Percentiles rank a stretch among this genome's conserved stretches.
phyloP scores from a whole-genome alignment of 192 early-diverging fungal genomes.

The Podila epigama region DNA sequence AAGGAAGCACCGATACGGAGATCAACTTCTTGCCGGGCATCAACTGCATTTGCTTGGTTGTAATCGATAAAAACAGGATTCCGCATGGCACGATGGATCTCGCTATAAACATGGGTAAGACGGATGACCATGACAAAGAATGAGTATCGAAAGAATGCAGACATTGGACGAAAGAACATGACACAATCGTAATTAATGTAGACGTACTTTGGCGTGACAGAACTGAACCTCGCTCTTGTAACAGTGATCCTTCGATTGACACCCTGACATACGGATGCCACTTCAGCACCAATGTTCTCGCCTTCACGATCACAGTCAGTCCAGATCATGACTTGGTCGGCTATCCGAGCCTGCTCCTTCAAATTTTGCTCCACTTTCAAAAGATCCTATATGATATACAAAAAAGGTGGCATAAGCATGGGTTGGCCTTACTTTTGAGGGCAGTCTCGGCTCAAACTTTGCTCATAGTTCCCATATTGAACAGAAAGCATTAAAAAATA shows the following conservation, averaged over 20 bases:
- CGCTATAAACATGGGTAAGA: constrained; percentile 50
- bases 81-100: constrained; percentile 80
- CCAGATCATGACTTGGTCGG: constrained; percentile 90
- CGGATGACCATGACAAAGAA: neutral
- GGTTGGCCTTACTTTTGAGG: no score
- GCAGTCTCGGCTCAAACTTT: no score
- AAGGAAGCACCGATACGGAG: constrained; percentile 90
- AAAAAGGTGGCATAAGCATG: no score
- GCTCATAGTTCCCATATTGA: no score
- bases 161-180: no score
- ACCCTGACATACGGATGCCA: constrained; percentile 68
- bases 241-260: constrained; percentile 74
- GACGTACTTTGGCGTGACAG: constrained; percentile 75
- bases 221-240: constrained; percentile 88
- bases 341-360: constrained; percentile 59
- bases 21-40: constrained; percentile 88
- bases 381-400: constrained; percentile 47
- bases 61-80: constrained; percentile 77
- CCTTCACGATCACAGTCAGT: constrained; percentile 99
- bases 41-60: constrained; percentile 79
- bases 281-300: constrained; percentile 91
- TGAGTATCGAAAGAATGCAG: neutral
- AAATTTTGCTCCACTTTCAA: constrained; percentile 72
- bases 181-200: no score
- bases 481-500: no score